A percentile compares a stretch with the other conserved stretches of the same genome.
These are phyloP conservation scores for Paulownia fortunei DNA, from an alignment of 257 asterid genomes.

Conservation along the genomic window DNA sequence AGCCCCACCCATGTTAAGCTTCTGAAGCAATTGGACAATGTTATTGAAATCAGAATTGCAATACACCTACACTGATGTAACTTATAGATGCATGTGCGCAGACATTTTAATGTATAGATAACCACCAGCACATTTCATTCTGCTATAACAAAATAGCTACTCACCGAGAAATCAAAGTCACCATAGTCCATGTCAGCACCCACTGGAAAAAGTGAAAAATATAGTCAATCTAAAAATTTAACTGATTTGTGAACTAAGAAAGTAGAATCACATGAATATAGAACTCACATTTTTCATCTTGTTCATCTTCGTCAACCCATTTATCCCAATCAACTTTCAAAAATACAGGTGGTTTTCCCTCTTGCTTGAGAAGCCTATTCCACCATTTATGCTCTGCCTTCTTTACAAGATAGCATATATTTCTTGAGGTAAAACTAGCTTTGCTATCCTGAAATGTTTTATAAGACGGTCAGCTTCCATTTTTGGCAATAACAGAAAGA, in stretches of 20 bases:
- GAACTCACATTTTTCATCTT: conserved; percentile 49
- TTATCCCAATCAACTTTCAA: conserved; percentile 90
- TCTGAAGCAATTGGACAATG: conserved; percentile 33
- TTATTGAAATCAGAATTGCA: background rate
- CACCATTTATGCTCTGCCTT: conserved; percentile 86
- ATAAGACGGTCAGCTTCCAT: background rate
- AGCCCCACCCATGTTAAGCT: conserved; percentile 51
- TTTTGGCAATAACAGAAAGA: background rate
- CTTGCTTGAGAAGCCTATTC: conserved; percentile 67
- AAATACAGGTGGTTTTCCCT: conserved; percentile 60
- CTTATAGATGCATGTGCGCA: background rate
- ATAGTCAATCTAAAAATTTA: conserved; percentile 4
- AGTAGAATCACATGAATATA: background rate
- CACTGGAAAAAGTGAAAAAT: conserved; percentile 40
- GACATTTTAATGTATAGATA: background rate
- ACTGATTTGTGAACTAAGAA: no score
- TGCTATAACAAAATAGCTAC: conserved; percentile 15
- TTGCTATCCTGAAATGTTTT: conserved; percentile 70
- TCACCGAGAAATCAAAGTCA: conserved; percentile 63
- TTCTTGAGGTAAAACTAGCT: conserved; percentile 49
- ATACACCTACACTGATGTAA: background rate
- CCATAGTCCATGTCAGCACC: conserved; percentile 54
- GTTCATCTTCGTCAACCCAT: conserved; percentile 88
- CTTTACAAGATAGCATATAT: conserved; percentile 64
- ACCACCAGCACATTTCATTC: background rate